phyloP scores from a whole-genome alignment of 2,329 filamentous ascomycete species.

The Ophiostoma piceae region DNA sequence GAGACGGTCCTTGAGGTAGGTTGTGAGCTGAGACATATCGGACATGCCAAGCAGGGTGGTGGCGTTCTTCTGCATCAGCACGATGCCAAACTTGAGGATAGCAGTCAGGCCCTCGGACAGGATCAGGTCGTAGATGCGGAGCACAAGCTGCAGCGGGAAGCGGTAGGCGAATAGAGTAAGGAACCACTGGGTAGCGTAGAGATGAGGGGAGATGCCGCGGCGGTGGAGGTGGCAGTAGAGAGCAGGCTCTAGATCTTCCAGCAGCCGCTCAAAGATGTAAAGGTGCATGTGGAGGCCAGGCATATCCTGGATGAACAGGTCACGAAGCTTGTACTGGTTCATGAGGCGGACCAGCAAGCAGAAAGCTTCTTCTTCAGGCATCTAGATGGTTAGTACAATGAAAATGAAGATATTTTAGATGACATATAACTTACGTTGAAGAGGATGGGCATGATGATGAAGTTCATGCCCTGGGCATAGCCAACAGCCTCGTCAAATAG shows the following conservation, averaged over 20 bases:
- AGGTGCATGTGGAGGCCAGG: constrained; percentile 87
- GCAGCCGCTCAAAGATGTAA: constrained; percentile 88
- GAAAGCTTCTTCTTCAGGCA: constrained; percentile 97
- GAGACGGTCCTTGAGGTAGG: constrained; percentile 84
- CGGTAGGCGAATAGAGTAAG: constrained; percentile 97
- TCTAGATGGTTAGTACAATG: constrained; percentile 38
- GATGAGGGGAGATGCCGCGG: constrained; percentile 77
- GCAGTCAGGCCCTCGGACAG: constrained; percentile 88
- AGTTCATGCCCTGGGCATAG: constrained; percentile 98
- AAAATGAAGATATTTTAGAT: neutral
- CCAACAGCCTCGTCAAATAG: constrained; percentile 91
- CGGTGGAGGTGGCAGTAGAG: constrained; percentile 91
- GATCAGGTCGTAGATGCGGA: constrained; percentile 94
- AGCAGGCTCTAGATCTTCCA: constrained; percentile 91
- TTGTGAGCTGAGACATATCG: constrained; percentile 85
- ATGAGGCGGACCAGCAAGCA: constrained; percentile 88
- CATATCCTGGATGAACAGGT: constrained; percentile 95
- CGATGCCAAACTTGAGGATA: constrained; percentile 89
- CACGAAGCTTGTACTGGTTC: constrained; percentile 91
- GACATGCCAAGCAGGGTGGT: constrained; percentile 72
- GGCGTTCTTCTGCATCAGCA: constrained; percentile 93
- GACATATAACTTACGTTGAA: constrained; percentile 67
- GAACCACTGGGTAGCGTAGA: constrained; percentile 99
- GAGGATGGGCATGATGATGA: constrained; percentile 89
- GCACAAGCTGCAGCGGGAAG: constrained; percentile 90